Evolutionary conservation across 164 flowering plant genomes (phyloP).

Genomic region (Euptelea pleiosperma): DNA sequence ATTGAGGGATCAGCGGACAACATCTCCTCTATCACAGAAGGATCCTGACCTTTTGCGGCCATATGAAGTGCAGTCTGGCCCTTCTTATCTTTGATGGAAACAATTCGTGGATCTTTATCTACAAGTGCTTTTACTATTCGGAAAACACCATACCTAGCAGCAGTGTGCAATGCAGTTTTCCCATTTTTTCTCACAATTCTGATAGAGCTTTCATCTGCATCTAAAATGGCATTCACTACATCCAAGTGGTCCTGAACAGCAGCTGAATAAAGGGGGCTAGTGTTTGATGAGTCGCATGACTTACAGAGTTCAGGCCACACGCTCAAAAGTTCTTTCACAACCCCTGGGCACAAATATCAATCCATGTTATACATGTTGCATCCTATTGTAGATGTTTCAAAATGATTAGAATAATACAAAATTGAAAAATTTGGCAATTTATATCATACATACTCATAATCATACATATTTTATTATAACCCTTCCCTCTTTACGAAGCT

Average conservation of each 20-base stretch:
- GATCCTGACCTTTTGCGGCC: constrained; percentile 89
- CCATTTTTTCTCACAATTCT: constrained; percentile 91
- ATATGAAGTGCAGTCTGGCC: constrained; percentile 98
- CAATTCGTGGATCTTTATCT: constrained; percentile 65
- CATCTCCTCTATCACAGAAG: constrained; percentile 66
- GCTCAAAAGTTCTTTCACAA: constrained; percentile 62
- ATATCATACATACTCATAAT: too few relatives aligned
- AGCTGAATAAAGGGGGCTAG: constrained; percentile 89
- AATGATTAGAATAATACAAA: not conserved
- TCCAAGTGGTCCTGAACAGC: constrained; percentile 73
- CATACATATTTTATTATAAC: too few relatives aligned
- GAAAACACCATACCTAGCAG: constrained; percentile 64
- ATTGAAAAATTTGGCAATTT: not conserved
- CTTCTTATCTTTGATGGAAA: constrained; percentile 85
- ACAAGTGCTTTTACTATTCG: constrained; percentile 61
- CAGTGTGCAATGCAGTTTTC: constrained; percentile 84
- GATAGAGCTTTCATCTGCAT: constrained; percentile 55
- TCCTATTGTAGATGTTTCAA: not conserved
- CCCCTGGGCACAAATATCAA: constrained; percentile 37
- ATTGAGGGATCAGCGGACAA: constrained; percentile 60
- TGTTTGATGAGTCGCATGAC: constrained; percentile 66
- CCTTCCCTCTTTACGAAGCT: too few relatives aligned
- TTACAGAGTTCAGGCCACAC: constrained; percentile 84
- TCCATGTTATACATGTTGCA: not conserved
- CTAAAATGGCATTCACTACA: constrained; percentile 82